Evolutionary conservation across 108 stramenopile genomes (phyloP).

Genomic region (Skeletonema grethae): DNA sequence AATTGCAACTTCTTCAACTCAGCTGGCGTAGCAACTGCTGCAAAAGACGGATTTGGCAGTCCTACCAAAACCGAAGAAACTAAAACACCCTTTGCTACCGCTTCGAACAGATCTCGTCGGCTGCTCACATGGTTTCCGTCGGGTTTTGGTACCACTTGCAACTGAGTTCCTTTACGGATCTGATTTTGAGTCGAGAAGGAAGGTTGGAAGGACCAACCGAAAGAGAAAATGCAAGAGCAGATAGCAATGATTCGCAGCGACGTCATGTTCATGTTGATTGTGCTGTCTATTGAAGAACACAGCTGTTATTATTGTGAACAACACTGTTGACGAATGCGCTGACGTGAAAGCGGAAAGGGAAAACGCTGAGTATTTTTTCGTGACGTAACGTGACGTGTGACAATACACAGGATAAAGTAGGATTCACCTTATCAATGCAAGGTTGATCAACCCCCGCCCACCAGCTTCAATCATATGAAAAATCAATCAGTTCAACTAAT

Average conservation of each 20-base stretch:
- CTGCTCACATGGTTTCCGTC: conserved; percentile 1
- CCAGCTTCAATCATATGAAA: no score
- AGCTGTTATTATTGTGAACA: no score
- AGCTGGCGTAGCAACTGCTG: conserved; percentile 40
- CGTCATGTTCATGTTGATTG: conserved; percentile 1
- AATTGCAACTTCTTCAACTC: conserved; percentile 64
- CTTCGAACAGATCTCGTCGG: conserved; percentile 17
- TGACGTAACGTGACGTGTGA: no score
- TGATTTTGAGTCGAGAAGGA: background rate
- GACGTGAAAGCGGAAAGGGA: no score
- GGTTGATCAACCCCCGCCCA: no score
- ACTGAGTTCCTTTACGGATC: background rate
- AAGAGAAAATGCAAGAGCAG: background rate
- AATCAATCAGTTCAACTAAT: no score
- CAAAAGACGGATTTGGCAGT: conserved; percentile 20
- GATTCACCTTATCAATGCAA: no score
- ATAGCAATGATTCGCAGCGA: background rate
- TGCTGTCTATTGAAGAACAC: no score
- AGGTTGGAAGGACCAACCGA: conserved; percentile 5
- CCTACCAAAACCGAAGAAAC: conserved; percentile 18
- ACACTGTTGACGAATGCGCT: no score
- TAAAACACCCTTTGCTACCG: background rate
- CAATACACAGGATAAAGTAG: no score
- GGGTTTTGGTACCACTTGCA: background rate
- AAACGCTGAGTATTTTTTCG: no score